These are phyloP conservation scores for Buxus sempervirens DNA, from an alignment of 164 flowering plant species.

Conservation along the genomic window DNA sequence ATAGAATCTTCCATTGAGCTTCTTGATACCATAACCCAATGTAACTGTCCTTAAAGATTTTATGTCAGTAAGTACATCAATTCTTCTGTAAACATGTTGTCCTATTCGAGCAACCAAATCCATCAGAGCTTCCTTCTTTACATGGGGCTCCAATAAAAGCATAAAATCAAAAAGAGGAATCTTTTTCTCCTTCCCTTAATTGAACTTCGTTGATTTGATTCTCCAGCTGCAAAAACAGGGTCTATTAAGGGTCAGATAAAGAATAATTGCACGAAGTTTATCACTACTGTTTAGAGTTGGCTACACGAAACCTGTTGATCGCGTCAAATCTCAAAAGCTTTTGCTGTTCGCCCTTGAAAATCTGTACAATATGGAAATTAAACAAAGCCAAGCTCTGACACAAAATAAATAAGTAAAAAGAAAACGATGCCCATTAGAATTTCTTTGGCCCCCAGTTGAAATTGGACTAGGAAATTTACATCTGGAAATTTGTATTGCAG, in stretches of 20 bases:
- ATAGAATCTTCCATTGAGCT: constrained; percentile 76
- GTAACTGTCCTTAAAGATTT: constrained; percentile 66
- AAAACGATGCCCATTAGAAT: no score
- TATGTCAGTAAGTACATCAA: constrained; percentile 75
- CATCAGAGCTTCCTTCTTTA: constrained; percentile 44
- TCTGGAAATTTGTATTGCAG: constrained; percentile 1
- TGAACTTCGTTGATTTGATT: background rate
- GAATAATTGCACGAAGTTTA: background rate
- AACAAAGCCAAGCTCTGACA: no score
- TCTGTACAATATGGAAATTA: no score
- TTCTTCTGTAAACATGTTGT: constrained; percentile 58
- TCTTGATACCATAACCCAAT: constrained; percentile 87
- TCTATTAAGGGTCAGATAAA: no score
- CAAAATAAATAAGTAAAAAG: no score
- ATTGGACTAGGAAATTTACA: background rate
- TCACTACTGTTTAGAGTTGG: background rate
- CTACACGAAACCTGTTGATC: background rate
- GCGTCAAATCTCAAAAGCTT: no score
- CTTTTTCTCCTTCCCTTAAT: constrained; percentile 5
- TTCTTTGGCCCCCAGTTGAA: no score
- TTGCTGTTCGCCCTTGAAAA: no score
- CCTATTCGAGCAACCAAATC: constrained; percentile 69
- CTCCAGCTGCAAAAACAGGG: background rate
- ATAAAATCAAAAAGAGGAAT: constrained; percentile 98
- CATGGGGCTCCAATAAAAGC: constrained; percentile 74